A percentile compares a stretch with the other conserved stretches of the same genome.
These are phyloP conservation scores for Pyrus hybrid DNA, from an alignment of 331 rosid species.

Conservation along the genomic window DNA sequence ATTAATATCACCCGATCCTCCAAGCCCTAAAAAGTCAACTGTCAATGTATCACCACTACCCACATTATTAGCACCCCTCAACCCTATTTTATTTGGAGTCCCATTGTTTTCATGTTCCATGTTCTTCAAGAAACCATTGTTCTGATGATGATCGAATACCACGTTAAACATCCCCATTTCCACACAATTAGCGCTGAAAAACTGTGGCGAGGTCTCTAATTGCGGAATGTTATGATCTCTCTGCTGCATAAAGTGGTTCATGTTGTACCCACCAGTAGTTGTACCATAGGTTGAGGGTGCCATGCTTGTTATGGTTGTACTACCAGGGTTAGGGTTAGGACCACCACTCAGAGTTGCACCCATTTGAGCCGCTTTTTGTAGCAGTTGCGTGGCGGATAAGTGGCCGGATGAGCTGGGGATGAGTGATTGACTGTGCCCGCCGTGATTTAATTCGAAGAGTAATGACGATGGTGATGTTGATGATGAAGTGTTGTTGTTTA, in stretches of 20 bases:
- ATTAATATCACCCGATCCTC: slow-evolving; percentile 15
- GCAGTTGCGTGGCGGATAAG: slow-evolving; percentile 78
- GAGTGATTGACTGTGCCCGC: not conserved
- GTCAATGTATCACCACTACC: slow-evolving; percentile 51
- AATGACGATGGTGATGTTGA: not conserved
- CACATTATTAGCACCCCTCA: slow-evolving; percentile 6
- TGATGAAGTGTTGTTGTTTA: not conserved
- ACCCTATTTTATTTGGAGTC: not conserved
- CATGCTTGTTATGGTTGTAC: slow-evolving; percentile 20
- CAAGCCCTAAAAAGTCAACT: slow-evolving; percentile 65
- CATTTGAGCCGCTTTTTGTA: slow-evolving; percentile 21
- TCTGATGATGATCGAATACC: slow-evolving; percentile 28
- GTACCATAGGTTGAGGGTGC: slow-evolving; percentile 44
- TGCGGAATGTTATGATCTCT: not conserved
- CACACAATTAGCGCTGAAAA: slow-evolving; percentile 11
- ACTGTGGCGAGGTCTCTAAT: slow-evolving; percentile 13
- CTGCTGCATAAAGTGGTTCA: slow-evolving; percentile 35
- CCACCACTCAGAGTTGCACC: slow-evolving; percentile 47
- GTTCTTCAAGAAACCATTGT: slow-evolving; percentile 36
- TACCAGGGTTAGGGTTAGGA: not conserved
- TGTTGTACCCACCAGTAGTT: not conserved
- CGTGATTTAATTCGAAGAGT: not conserved
- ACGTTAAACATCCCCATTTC: slow-evolving; percentile 45
- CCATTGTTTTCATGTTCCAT: slow-evolving; percentile 23
- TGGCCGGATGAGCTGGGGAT: slow-evolving; percentile 15